A percentile compares a stretch with the other conserved stretches of the same genome.
Conservation (phyloP, 352 stramenopile species). For the Globisporangium viniferum region DNA sequence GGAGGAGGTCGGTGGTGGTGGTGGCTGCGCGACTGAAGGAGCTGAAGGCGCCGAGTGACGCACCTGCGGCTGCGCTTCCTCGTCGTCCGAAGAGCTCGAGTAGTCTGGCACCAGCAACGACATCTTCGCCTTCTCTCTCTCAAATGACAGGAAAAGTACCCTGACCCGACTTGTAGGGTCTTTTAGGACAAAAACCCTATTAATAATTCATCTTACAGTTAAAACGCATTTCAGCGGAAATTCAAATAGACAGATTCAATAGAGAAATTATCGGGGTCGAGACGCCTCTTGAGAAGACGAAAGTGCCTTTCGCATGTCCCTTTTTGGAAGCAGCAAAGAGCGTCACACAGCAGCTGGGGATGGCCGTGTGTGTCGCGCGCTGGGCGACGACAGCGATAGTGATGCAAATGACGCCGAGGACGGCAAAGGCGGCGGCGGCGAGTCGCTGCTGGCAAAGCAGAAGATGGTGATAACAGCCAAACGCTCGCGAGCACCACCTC, state of each 20-base stretch:
- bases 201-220: too few relatives aligned
- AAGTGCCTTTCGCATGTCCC: background rate
- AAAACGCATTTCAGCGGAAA: background rate
- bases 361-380: background rate
- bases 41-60: background rate
- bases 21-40: background rate
- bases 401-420: constrained; percentile 22
- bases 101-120: constrained; percentile 55
- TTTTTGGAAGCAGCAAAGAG: too few relatives aligned
- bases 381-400: constrained; percentile 28
- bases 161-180: too few relatives aligned
- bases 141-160: too few relatives aligned
- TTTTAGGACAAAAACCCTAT: too few relatives aligned
- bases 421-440: background rate
- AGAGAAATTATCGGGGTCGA: background rate
- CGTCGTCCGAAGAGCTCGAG: constrained; percentile 54
- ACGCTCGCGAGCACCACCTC: constrained; percentile 21
- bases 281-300: background rate
- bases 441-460: constrained; percentile 51
- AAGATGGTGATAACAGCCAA: constrained; percentile 39
- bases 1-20: background rate
- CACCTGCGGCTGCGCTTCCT: constrained; percentile 8
- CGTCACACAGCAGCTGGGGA: constrained; percentile 25
- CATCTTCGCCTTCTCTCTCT: constrained; percentile 22
- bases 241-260: background rate